These are phyloP conservation scores for Apiotrichum sp. DNA, from an alignment of 1,284 basidiomycete species.

Conservation along the genomic window DNA sequence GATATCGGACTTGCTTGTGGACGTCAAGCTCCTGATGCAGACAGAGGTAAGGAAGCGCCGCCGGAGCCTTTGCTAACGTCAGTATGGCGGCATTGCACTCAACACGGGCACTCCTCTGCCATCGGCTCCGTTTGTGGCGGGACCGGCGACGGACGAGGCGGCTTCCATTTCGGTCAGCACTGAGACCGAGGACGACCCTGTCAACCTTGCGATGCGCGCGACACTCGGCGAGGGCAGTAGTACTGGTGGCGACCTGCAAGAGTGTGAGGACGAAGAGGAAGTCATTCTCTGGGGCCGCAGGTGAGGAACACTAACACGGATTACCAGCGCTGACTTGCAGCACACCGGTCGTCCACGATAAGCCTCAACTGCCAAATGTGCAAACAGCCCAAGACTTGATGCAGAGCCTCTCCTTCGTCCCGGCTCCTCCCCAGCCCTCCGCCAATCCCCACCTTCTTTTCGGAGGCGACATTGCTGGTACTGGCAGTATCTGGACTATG, in stretches of 20 bases:
- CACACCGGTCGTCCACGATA: conserved; percentile 5
- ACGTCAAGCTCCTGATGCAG: conserved; percentile 54
- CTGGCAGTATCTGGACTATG: conserved; percentile 34
- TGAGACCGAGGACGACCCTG: conserved; percentile 71
- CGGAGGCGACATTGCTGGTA: conserved; percentile 13
- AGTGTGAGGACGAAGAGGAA: conserved; percentile 35
- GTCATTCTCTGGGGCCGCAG: conserved; percentile 32
- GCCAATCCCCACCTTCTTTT: conserved; percentile 20
- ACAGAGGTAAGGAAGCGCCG: conserved; percentile 23
- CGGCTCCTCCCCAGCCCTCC: background rate
- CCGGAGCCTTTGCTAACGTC: conserved; percentile 13
- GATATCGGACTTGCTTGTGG: conserved; percentile 74
- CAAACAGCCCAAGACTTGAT: conserved; percentile 23
- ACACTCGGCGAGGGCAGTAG: conserved; percentile 51
- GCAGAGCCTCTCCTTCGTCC: conserved; percentile 19
- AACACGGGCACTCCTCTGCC: conserved; percentile 3
- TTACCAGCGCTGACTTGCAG: background rate
- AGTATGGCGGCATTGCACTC: conserved; percentile 7
- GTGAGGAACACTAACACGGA: conserved; percentile 10
- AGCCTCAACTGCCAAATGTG: conserved; percentile 1
- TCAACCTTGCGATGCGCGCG: conserved; percentile 68
- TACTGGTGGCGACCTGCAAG: conserved; percentile 46
- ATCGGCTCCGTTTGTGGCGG: conserved; percentile 30
- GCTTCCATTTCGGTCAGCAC: conserved; percentile 64
- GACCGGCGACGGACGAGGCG: conserved; percentile 27